Base-by-base conservation (phyloP, 1,284 basidiomycete species). In the Microbotryum scabiosae region DNA sequence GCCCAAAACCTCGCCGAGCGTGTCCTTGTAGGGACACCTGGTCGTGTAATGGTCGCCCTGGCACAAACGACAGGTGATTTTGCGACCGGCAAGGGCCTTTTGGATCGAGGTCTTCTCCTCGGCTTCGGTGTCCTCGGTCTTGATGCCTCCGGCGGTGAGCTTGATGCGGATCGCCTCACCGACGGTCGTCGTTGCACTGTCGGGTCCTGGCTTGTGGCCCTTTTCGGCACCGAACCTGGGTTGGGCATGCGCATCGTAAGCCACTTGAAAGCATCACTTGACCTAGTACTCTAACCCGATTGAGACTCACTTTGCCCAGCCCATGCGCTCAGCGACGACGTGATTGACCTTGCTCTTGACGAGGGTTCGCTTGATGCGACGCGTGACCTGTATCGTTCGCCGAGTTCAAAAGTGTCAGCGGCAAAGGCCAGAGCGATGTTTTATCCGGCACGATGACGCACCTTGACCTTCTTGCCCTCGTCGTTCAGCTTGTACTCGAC, bases 11-110 rank as follows among this genome's bases (percentile, higher is more conserved):
- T 90, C 83, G 51, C 79, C 80, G 49, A 83, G 76, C 23, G 89
- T 88, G 70, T 97, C 93, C 77, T 92, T 96, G 83, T 96, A 96
- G 14, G 96, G 96, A 82, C 96, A 98, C 76, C 93, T 92, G 64
- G 92, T 88, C 14, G 96, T 99, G 77, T 93, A 98, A 79, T 98
- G 96, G 70, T 88, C 88, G 60, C 94, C 94, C 75, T 94, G 91
- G 79, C 96, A 98, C 62, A 96, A 78, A 71, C 96, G 84, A 81
- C 94, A 99, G 56, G 83, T 79, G 66, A 99, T 90, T 73, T 91
- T 90, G 75, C 91, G 91, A 64, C 74, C 75, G 58, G 77, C 83
- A 30, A 89, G 82, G 69, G 84, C 82, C 32, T 76, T 76, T 76
- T 90, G 91, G 71, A 88, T 78, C 57, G 80, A 79, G 68, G 87